A percentile compares a stretch with the other conserved stretches of the same genome.
Conservation (phyloP, 1,284 basidiomycete species). For the Trametes polyzona region DNA sequence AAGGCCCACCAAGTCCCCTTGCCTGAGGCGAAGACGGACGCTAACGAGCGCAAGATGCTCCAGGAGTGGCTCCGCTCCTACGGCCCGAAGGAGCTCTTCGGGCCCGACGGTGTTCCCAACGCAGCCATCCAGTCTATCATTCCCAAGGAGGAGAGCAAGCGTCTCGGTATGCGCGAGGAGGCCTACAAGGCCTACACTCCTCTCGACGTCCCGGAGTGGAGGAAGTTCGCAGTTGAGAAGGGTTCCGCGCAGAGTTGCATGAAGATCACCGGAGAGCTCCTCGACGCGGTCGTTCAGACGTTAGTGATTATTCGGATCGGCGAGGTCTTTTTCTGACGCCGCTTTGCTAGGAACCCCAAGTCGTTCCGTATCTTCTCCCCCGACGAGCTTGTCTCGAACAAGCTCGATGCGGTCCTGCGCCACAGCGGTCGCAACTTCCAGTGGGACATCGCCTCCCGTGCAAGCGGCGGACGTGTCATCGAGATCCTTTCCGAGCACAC, state of each 20-base stretch:
- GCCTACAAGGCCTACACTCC: conserved; percentile 66
- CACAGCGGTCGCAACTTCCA: conserved; percentile 77
- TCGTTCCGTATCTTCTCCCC: conserved; percentile 91
- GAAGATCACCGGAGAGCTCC: conserved; percentile 69
- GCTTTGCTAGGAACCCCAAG: conserved; percentile 59
- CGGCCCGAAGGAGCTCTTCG: conserved; percentile 65
- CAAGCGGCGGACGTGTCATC: conserved; percentile 76
- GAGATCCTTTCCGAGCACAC: conserved; percentile 91
- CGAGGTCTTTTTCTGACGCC: not conserved
- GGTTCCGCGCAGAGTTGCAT: conserved; percentile 75
- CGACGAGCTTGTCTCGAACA: conserved; percentile 89
- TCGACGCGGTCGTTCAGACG: conserved; percentile 62
- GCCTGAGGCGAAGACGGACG: conserved; percentile 65
- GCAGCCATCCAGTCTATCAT: conserved; percentile 59
- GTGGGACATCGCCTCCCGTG: conserved; percentile 71
- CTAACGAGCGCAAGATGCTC: conserved; percentile 65
- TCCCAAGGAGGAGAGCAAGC: conserved; percentile 56
- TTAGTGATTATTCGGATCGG: conserved; percentile 35
- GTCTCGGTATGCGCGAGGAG: conserved; percentile 69
- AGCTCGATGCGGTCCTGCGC: conserved; percentile 79
- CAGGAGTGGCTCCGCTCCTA: conserved; percentile 76
- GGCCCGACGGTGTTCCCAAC: conserved; percentile 51
- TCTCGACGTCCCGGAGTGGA: conserved; percentile 72
- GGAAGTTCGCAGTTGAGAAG: conserved; percentile 52
- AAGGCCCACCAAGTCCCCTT: conserved; percentile 83